Base-by-base conservation (phyloP, 2,329 filamentous ascomycete species). In the Monilinia fructicola region DNA sequence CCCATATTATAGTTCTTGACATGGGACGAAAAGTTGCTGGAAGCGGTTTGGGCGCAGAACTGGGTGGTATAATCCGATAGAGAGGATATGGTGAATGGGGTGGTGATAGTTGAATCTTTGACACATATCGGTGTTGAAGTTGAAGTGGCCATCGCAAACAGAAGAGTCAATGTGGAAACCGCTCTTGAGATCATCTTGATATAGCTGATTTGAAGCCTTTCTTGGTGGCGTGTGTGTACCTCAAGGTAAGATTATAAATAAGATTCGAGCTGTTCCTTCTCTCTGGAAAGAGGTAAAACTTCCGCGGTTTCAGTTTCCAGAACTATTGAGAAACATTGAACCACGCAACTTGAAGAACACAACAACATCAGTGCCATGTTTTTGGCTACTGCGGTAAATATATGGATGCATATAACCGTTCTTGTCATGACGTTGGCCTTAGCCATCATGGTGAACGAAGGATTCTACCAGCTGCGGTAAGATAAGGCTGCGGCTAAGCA, bases 401-500 rank as follows among this genome's bases (percentile, higher is more conserved):
- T 61, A 23, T 26, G 21, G 14, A 23, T 38, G 50, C 7, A 38
- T 50, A 26, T 35, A 48, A 38, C 21, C 10, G 12, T 50, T 61
- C 9, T 61, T n/a, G 31, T 38, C n/a, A 23, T 50, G 44, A 38
- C n/a, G 44, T 26, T 50, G 56, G 28, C 3, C 4, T n/a, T 40
- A 52, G 31, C 58, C 14, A 9, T 38, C 31, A 38, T 59, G 11
- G 58, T 38, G 28, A 60, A 50, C 38, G 28, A 60, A 60, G 58
- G 58, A 60, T 60, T 26, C n/a, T 4, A n/a, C 28, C 44, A 18
- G 44, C 44, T 50, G 58, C 44, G 58, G 58, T 61, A 46, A 61
- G 44, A 50, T 40, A 61, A 61, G n/a, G 58, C 58, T 61, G 58
- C 28, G 44, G 58, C 58, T 60, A 50, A 60, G 44, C 58, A 46